phyloP scores from a whole-genome alignment of 2,329 filamentous ascomycete species.

The Colletotrichum acutatum region DNA sequence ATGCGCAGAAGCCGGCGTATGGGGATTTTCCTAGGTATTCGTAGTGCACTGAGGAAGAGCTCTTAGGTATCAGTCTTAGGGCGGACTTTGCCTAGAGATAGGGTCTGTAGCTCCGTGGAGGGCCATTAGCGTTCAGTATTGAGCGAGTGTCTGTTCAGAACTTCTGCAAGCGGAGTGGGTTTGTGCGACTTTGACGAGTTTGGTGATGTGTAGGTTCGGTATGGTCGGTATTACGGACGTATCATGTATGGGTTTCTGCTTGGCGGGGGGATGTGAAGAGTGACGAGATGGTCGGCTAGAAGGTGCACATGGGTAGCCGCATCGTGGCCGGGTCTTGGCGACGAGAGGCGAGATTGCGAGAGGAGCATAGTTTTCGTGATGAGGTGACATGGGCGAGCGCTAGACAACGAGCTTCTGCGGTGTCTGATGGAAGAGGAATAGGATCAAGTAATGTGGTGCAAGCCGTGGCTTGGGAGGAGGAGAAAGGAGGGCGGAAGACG shows the following conservation, averaged over 20 bases:
- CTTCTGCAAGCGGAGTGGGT: not conserved
- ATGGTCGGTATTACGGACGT: not conserved
- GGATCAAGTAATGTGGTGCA: not conserved
- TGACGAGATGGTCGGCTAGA: not conserved
- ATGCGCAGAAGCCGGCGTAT: slow-evolving; percentile 60
- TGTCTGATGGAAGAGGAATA: not conserved
- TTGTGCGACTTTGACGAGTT: not conserved
- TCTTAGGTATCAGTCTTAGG: not conserved
- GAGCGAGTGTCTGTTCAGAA: not conserved
- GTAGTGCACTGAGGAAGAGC: not conserved
- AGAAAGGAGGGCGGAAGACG: not conserved
- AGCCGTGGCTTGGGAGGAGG: not conserved
- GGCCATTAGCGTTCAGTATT: not conserved
- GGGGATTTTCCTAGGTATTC: not conserved
- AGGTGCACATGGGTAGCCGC: not conserved
- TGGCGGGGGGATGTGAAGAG: not conserved
- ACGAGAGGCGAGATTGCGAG: not conserved
- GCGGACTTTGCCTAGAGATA: not conserved
- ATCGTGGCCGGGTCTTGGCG: not conserved
- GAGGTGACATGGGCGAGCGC: not conserved
- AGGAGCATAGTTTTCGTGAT: not conserved
- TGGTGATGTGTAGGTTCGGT: not conserved
- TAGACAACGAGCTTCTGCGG: not conserved
- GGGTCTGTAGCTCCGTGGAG: not conserved
- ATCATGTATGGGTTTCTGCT: not conserved